Evolutionary conservation across 352 stramenopile genomes (phyloP), one percentile per base, ranked within the genome.

Genomic region (Phytophthora multivora): DNA sequence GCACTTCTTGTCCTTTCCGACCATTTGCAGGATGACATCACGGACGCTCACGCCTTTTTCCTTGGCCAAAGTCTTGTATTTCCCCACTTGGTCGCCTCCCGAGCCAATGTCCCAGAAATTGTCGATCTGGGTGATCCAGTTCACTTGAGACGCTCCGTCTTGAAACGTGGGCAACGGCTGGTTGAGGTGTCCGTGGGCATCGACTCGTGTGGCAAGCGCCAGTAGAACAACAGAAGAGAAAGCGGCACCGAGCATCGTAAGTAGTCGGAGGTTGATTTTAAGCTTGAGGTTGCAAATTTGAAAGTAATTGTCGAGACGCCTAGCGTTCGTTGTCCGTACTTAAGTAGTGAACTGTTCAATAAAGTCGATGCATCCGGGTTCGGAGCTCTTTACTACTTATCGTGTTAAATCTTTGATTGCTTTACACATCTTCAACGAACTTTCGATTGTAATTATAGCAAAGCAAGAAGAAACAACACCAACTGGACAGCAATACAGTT

Each of bases 41-140:
- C 66, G 66, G 12, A 73, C 47, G 19, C 47, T 59, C 43, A 65
- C 38, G 16, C 38, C 58, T 8, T 59, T 57, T 43, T 67, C 39
- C 41, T 65, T 51, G 23, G 60, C 53, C 35, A 58, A 18, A 1
- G 23, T 57, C 38, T 54, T 52, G 51, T 58, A 68, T 28, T 49
- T 69, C 40, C 45, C 53, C 12, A 69, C 53, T 54, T 63, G 53
- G 28, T 68, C 59, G 7, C 50, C 53, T 19, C 53, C 53, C 16
- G 26, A 63, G 15, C 60, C 60, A 19, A 69, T 52, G 13, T 69
- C 53, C 60, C 60, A 69, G 53, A 54, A 69, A 33, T 69, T 57
- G 36, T 55, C 39, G 25, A 63, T 63, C 12, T 64, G 21, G 19
- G 58, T 48, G 30, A 69, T 38, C 52, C 53, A 69, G 23, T 36